These are phyloP conservation scores for Botrytis aclada DNA, from an alignment of 2,329 filamentous ascomycete genomes.

Conservation along the genomic window DNA sequence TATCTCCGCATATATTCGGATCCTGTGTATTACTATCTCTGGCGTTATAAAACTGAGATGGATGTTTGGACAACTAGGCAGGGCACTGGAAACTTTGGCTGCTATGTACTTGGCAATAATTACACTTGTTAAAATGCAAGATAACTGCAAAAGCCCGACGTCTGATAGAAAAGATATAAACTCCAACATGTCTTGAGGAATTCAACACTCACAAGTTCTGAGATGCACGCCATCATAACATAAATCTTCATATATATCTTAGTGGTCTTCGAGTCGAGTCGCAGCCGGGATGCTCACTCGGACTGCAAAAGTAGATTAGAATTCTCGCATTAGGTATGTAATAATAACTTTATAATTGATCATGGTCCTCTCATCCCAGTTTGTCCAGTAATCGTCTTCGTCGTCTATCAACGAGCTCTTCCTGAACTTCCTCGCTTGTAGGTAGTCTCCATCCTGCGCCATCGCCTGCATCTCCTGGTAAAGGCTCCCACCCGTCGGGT, in stretches of 20 bases:
- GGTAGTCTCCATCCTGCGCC: slow-evolving; percentile 80
- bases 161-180: not conserved
- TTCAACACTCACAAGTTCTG: not conserved
- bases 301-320: not conserved
- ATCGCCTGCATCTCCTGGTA: slow-evolving; percentile 85
- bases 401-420: slow-evolving; percentile 84
- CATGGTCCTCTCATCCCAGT: slow-evolving; percentile 33
- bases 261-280: not conserved
- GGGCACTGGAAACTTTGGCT: not conserved
- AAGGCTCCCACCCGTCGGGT: slow-evolving; percentile 73
- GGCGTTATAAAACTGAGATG: not conserved
- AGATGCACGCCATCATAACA: not conserved
- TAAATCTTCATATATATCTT: not conserved
- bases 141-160: not conserved
- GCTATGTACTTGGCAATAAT: not conserved
- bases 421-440: slow-evolving; percentile 86
- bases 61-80: not conserved
- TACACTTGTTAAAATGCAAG: not conserved
- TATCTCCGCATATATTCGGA: not conserved
- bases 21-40: not conserved
- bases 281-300: not conserved
- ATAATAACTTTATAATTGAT: not conserved
- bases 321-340: not conserved
- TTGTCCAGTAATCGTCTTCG: slow-evolving; percentile 82
- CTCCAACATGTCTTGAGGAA: not conserved